These are phyloP conservation scores for Fusarium mexicanum DNA, from an alignment of 2,329 filamentous ascomycete species.

Conservation along the genomic window DNA sequence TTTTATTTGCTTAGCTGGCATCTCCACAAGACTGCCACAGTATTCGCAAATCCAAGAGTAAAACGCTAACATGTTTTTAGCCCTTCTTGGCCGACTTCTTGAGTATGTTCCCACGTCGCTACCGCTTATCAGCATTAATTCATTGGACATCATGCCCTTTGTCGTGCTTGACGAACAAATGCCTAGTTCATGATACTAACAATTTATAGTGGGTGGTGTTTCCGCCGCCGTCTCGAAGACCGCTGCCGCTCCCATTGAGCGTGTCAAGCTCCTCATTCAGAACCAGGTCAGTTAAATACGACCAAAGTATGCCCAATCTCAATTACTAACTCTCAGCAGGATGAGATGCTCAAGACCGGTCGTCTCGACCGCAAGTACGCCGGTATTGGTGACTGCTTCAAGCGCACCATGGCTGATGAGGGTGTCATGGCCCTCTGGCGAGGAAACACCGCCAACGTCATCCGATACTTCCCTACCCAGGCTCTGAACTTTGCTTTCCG, in stretches of 20 bases:
- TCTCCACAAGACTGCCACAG: background rate
- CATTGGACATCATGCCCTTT: background rate
- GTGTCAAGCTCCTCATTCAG: conserved; percentile 99
- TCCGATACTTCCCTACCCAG: conserved; percentile 99
- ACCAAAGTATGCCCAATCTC: background rate
- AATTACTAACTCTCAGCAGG: conserved; percentile 64
- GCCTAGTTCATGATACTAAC: conserved; percentile 23
- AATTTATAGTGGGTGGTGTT: conserved; percentile 91
- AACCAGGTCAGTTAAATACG: conserved; percentile 83
- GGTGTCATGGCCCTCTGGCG: conserved; percentile 97
- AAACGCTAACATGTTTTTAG: conserved; percentile 55
- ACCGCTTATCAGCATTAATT: conserved; percentile 17
- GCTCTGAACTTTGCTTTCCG: conserved; percentile 99
- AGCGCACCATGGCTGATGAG: conserved; percentile 87
- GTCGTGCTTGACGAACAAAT: conserved; percentile 7
- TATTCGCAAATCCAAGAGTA: background rate
- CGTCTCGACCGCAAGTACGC: conserved; percentile 98
- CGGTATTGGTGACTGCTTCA: conserved; percentile 96
- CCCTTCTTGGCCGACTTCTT: conserved; percentile 98
- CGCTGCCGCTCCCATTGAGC: conserved; percentile 99
- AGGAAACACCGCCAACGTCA: conserved; percentile 99
- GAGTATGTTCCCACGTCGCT: conserved; percentile 74
- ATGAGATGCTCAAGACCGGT: conserved; percentile 99
- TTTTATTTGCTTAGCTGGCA: conserved; percentile 12
- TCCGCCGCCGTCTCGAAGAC: conserved; percentile 99